Conservation (phyloP, 345 rosid genomes). For the Camelina neglecta region DNA sequence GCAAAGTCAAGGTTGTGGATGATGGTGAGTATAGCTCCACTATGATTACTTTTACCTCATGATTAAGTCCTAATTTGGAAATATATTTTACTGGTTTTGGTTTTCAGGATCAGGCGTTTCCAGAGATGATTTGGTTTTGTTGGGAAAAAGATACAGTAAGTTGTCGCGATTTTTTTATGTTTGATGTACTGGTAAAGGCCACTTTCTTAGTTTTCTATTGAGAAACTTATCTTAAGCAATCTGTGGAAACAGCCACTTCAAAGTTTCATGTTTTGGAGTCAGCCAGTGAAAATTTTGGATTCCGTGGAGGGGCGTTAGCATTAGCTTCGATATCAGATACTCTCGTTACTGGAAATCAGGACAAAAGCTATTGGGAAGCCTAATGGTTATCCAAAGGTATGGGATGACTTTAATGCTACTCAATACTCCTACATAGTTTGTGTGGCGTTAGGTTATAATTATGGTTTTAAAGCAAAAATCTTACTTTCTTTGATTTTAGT, state of each 20-base stretch:
- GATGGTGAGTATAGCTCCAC: no score
- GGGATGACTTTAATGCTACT: conserved; percentile 7
- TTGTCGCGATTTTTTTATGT: neutral
- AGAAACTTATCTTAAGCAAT: conserved; percentile 19
- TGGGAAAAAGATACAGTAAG: no score
- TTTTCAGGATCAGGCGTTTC: no score
- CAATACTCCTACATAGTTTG: conserved; percentile 11
- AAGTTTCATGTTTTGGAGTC: conserved; percentile 55
- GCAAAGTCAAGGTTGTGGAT: no score
- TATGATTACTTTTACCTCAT: no score
- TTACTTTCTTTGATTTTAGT: no score
- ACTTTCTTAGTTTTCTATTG: conserved; percentile 4
- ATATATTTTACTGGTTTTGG: no score
- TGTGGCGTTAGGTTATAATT: neutral
- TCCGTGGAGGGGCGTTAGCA: conserved; percentile 68
- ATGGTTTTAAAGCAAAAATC: neutral
- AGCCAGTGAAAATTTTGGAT: conserved; percentile 59
- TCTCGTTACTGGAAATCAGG: conserved; percentile 69
- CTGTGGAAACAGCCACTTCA: conserved; percentile 60
- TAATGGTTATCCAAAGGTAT: conserved; percentile 92
- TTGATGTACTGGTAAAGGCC: neutral
- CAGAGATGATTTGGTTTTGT: no score
- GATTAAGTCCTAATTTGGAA: no score
- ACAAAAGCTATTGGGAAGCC: conserved; percentile 80
- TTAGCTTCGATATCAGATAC: conserved; percentile 80